phyloP scores from a whole-genome alignment of 208 protist genomes.

The Polymyxa betae region DNA sequence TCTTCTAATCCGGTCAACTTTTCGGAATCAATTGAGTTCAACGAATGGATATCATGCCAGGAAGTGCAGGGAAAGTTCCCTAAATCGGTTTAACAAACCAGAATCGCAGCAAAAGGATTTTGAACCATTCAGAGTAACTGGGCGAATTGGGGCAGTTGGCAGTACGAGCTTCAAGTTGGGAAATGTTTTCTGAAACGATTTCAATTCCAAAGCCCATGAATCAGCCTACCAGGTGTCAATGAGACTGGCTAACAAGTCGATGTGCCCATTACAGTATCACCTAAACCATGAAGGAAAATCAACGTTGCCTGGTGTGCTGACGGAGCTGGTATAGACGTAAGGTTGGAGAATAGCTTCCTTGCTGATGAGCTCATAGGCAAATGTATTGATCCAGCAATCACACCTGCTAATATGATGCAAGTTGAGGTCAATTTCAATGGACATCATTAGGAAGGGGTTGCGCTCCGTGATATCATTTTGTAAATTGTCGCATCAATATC shows the following conservation, averaged over 20 bases:
- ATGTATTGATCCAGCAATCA: too few species aligned
- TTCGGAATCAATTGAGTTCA: constrained; percentile 43
- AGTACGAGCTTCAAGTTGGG: constrained; percentile 51
- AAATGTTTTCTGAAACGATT: background rate
- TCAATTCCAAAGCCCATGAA: background rate
- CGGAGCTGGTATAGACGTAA: background rate
- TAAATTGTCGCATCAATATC: too few species aligned
- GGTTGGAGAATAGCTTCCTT: background rate
- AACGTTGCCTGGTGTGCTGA: background rate
- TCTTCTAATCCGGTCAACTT: constrained; percentile 60
- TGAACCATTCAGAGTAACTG: constrained; percentile 63
- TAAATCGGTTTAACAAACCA: background rate
- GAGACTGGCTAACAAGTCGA: background rate
- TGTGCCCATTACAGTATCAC: constrained; percentile 12
- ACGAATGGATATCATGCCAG: constrained; percentile 65
- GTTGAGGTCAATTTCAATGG: too few species aligned
- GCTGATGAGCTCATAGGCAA: too few species aligned
- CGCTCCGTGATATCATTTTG: too few species aligned
- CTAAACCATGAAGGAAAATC: constrained; percentile 15
- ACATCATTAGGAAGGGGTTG: too few species aligned
- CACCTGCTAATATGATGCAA: too few species aligned
- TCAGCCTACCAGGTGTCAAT: background rate
- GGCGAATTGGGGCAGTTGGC: constrained; percentile 53
- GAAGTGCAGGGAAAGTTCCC: constrained; percentile 63
- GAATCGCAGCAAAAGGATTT: background rate